Evolutionary conservation across 1,139 yeast species (phyloP), one percentile per base, ranked within the genome.

Genomic region (Kluyveromyces marxianus): DNA sequence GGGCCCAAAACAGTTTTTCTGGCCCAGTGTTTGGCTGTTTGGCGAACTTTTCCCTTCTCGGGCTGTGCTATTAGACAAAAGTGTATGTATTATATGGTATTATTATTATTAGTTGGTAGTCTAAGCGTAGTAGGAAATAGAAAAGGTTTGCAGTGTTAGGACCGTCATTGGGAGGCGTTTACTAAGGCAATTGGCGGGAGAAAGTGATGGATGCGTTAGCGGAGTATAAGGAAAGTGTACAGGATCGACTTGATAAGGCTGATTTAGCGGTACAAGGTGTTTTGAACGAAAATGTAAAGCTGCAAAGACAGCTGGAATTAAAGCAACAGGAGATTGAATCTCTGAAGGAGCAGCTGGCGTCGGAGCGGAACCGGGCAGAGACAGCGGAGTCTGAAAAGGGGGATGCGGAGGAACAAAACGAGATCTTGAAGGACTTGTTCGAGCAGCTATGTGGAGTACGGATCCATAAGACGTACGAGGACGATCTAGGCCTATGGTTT

Each of bases 401-500:
- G 6, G 47, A 48, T 10, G 41, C 48, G 5, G 51, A 46, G 21
- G 66, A 62, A 33, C 54, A 56, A 25, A 34, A 54, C 2, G 65
- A 60, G 29, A 54, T 62, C 6, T 40, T 61, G 2, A 59, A 58
- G 45, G 67, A 62, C 45, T 48, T 62, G 24, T 61, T 62, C 39
- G 64, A 62, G 44, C 64, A 62, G 39, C 47, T 62, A 42, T 60
- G 65, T 41, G 62, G 62, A 5, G 60, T 62, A 7, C 50, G 66
- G 39, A 59, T 62, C 4, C 67, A 62, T 47, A 57, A 57, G 39
- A 52, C 57, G 4, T 60, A 59, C 47, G 66, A 62, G 48, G 64
- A 62, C 42, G 65, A 60, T 28, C 48, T 60, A 1, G 65, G 65
- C 3, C 48, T 62, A 33, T 62, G 65, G 65, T 62, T 62, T 42